A percentile compares a stretch with the other conserved stretches of the same genome.
Conservation (phyloP, 106 monocot genomes). For the Amphibolis antarctica region DNA sequence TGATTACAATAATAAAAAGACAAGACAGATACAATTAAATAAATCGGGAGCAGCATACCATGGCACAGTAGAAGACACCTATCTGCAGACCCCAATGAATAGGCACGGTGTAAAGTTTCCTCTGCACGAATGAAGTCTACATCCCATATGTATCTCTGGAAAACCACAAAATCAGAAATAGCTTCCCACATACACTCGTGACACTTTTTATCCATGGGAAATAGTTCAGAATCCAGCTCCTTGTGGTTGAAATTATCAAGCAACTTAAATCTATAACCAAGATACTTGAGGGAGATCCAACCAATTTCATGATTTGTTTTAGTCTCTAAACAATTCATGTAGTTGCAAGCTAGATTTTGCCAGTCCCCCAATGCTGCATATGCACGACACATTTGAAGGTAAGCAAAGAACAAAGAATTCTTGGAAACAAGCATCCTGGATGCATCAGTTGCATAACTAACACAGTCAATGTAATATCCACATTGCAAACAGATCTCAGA, state of each 20-base stretch:
- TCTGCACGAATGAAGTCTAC: constrained; percentile 55
- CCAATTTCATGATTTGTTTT: constrained; percentile 50
- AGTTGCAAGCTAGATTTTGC: constrained; percentile 37
- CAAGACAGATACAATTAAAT: background rate
- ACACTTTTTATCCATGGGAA: constrained; percentile 19
- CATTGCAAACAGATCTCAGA: constrained; percentile 77
- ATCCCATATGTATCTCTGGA: constrained; percentile 48
- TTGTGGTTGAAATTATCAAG: constrained; percentile 15
- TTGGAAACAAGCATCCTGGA: constrained; percentile 19
- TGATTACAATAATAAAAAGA: background rate
- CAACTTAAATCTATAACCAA: constrained; percentile 61
- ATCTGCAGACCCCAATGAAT: constrained; percentile 26
- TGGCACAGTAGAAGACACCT: constrained; percentile 78
- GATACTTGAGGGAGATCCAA: constrained; percentile 62
- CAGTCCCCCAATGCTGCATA: constrained; percentile 42
- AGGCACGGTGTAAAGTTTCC: constrained; percentile 43
- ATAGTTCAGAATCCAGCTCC: constrained; percentile 23
- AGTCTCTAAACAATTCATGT: constrained; percentile 51
- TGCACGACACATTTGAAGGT: constrained; percentile 76
- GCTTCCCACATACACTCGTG: constrained; percentile 34
- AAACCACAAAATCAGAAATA: constrained; percentile 39
- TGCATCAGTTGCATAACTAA: constrained; percentile 32
- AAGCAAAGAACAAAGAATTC: constrained; percentile 48
- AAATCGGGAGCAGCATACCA: constrained; percentile 25
- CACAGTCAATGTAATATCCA: constrained; percentile 35